Percentiles rank a stretch among this genome's conserved stretches.
phyloP scores from a whole-genome alignment of 75 land plant species.

The Sequoiadendron giganteum region DNA sequence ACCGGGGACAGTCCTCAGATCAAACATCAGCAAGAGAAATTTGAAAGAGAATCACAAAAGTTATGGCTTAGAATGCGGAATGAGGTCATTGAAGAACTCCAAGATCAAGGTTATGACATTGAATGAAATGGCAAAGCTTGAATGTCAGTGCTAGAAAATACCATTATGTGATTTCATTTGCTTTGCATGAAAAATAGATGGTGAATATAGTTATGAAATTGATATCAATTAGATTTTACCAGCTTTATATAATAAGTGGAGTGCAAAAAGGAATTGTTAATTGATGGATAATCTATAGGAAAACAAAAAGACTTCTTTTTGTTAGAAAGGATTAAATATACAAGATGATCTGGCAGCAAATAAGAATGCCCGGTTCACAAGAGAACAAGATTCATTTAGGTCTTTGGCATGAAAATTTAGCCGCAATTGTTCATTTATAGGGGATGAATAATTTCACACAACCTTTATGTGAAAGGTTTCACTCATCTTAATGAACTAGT shows the following conservation, averaged over 20 bases:
- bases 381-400: not conserved
- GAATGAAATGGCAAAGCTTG: slow-evolving; percentile 23
- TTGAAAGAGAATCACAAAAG: slow-evolving; percentile 66
- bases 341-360: not conserved
- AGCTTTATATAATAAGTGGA: not conserved
- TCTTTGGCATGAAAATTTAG: not conserved
- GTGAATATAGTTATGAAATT: not conserved
- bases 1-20: slow-evolving; percentile 43
- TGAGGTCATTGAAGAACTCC: slow-evolving; percentile 65
- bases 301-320: not conserved
- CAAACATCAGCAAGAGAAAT: slow-evolving; percentile 45
- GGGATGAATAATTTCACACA: not conserved
- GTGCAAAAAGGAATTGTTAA: not conserved
- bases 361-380: not conserved
- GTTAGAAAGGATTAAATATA: not conserved
- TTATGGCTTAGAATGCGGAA: slow-evolving; percentile 81
- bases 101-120: slow-evolving; percentile 64
- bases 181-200: not conserved
- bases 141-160: not conserved
- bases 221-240: not conserved
- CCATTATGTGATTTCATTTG: not conserved
- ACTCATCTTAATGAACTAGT: not conserved
- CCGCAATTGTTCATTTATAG: not conserved
- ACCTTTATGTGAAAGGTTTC: not conserved
- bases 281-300: too few species aligned